phyloP scores from a whole-genome alignment of 2,329 filamentous ascomycete species.

The Epichloe scottii region DNA sequence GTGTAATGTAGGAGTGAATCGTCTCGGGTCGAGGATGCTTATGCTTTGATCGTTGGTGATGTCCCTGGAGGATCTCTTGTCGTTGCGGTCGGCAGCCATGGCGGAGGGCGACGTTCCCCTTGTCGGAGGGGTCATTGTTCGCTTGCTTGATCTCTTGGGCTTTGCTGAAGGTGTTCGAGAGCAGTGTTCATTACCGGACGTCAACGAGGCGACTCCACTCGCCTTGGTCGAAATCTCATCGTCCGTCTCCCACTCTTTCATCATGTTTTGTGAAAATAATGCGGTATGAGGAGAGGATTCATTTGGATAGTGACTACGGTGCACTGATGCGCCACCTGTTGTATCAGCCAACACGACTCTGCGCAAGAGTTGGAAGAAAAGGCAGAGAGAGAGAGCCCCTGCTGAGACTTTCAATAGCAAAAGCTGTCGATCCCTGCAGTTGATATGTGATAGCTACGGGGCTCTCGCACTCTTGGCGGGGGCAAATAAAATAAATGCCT shows the following conservation, averaged over 20 bases:
- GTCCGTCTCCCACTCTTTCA: conserved; percentile 50
- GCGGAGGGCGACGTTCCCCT: conserved; percentile 46
- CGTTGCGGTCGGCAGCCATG: conserved; percentile 26
- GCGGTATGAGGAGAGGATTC: neutral
- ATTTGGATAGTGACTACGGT: neutral
- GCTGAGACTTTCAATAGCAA: conserved; percentile 1
- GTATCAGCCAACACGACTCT: conserved; percentile 1
- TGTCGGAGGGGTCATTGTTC: conserved; percentile 52
- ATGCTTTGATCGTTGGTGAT: conserved; percentile 54
- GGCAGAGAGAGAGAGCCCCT: conserved; percentile 7
- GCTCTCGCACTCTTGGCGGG: conserved; percentile 1
- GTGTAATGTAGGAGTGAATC: conserved; percentile 90
- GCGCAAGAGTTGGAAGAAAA: conserved; percentile 1
- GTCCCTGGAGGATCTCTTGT: conserved; percentile 44
- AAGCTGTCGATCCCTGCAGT: conserved; percentile 10
- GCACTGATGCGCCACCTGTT: neutral
- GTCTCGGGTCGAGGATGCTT: conserved; percentile 69
- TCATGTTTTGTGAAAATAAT: conserved; percentile 15
- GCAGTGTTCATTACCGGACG: conserved; percentile 53
- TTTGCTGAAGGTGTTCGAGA: conserved; percentile 59
- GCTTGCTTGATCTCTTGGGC: conserved; percentile 44
- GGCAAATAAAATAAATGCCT: neutral
- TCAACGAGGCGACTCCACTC: conserved; percentile 45
- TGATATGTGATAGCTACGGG: conserved; percentile 5
- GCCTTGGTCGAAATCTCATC: conserved; percentile 43